Base-by-base conservation (phyloP, 805 yeast genomes). In the Yarrowia keelungensis region DNA sequence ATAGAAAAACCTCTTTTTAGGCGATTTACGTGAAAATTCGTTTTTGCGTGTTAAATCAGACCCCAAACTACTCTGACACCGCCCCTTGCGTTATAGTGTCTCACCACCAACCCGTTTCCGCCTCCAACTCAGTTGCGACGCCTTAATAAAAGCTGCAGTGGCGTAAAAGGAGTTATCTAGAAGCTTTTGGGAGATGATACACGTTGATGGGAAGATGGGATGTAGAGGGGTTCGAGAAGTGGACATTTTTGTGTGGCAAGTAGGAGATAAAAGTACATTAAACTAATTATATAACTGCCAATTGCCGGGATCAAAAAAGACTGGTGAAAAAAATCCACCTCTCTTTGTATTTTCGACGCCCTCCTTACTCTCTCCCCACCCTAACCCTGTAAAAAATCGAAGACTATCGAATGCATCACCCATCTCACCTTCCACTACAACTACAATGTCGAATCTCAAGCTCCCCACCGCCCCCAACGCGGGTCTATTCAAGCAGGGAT, bases 401-500 rank as follows among this genome's bases (percentile, higher is more conserved):
- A 62, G 56, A 26, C 45, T 62, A 47, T 47, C 56, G 56, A 62
- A 47, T 38, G 45, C 56, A 41, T n/a, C 14, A 8, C 51, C 22
- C 9, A 9, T 56, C 53, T 45, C 94, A 94, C 98, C 91, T 97
- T n/a, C 65, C 45, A 11, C 65, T 59, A 32, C 65, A 26, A 59
- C 65, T 41, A 59, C 22, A 56, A 56, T 59, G 65, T 59, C 65
- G 65, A 59, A 43, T 66, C 83, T 95, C 69, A 90, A 90, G 80
- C 82, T 95, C 71, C 99, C 99, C 43, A 87, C 87, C 73, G 97
- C 96, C 62, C 98, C 98, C 54, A 90, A 91, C 72, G 85, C 97
- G 46, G 97, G 97, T 69, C 86, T 95, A 64, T 95, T 95, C 83
- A 95, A 95, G 78, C 97, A 91, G 77, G 99, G 99, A 22, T 94